Percentiles rank a stretch among this genome's conserved stretches.
These are phyloP conservation scores for Camellia sinensis DNA, from an alignment of 148 eudicot genomes.

Conservation along the genomic window DNA sequence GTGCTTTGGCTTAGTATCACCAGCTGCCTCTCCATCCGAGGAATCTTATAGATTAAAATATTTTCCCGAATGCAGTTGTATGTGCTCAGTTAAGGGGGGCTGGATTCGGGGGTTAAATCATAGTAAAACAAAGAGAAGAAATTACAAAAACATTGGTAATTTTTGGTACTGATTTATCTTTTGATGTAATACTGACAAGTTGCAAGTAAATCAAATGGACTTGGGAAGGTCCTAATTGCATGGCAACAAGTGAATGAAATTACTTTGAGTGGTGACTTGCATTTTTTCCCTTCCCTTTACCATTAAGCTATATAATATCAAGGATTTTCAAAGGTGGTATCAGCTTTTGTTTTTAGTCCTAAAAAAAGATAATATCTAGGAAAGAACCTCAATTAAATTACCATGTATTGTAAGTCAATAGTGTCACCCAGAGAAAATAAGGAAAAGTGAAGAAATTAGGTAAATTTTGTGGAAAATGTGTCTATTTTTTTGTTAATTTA, in stretches of 20 bases:
- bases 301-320: background rate
- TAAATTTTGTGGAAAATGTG: conserved; percentile 3
- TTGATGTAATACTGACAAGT: no score
- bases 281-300: background rate
- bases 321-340: conserved; percentile 2
- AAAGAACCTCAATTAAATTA: background rate
- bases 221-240: background rate
- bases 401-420: background rate
- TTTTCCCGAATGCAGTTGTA: background rate
- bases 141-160: background rate
- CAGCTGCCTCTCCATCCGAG: background rate
- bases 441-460: background rate
- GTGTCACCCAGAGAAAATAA: background rate
- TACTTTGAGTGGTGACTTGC: background rate
- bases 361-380: conserved; percentile 2
- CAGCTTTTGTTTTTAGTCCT: background rate
- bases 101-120: background rate
- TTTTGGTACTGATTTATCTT: background rate
- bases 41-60: background rate
- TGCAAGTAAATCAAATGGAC: background rate
- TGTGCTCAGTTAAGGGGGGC: background rate
- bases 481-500: background rate
- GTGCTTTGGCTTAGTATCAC: conserved; percentile 1
- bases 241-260: background rate
- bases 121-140: background rate